These are phyloP conservation scores for Phalaenopsis equestris DNA, from an alignment of 106 monocot species.

Conservation along the genomic window DNA sequence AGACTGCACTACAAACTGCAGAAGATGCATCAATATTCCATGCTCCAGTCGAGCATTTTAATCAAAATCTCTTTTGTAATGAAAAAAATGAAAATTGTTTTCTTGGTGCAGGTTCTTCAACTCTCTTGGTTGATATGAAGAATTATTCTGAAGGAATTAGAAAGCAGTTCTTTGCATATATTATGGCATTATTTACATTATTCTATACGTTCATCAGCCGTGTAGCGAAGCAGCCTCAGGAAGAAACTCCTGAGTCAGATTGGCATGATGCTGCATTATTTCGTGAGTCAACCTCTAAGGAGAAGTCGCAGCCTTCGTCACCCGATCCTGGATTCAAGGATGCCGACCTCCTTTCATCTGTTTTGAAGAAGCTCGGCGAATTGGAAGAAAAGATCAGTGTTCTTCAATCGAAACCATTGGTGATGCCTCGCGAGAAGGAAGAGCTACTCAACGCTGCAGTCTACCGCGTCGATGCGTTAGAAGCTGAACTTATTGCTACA, in stretches of 20 bases:
- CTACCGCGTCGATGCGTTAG: slow-evolving; percentile 39
- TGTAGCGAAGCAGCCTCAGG: slow-evolving; percentile 15
- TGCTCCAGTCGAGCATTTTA: not conserved
- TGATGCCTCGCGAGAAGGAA: slow-evolving; percentile 50
- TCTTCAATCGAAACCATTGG: slow-evolving; percentile 36
- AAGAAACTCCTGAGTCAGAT: slow-evolving; percentile 13
- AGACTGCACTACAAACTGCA: too few relatives aligned
- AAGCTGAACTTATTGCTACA: slow-evolving; percentile 47
- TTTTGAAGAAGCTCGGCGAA: slow-evolving; percentile 30
- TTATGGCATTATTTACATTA: slow-evolving; percentile 21
- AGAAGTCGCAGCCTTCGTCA: slow-evolving; percentile 19
- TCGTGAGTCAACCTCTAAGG: slow-evolving; percentile 10
- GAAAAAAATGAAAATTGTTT: not conserved
- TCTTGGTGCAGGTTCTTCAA: slow-evolving; percentile 5
- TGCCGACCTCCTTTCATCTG: slow-evolving; percentile 16
- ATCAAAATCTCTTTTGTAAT: not conserved
- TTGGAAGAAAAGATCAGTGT: slow-evolving; percentile 36
- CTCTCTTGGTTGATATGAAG: slow-evolving; percentile 6
- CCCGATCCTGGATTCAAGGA: slow-evolving; percentile 16
- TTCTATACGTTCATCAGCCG: slow-evolving; percentile 7
- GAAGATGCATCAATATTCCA: not conserved
- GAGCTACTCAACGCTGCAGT: slow-evolving; percentile 47
- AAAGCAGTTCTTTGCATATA: slow-evolving; percentile 12
- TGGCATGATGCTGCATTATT: slow-evolving; percentile 9
- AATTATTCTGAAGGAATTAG: slow-evolving; percentile 11